Conservation (phyloP, 108 stramenopile genomes). For the Pseudonitzschia multistriata region DNA sequence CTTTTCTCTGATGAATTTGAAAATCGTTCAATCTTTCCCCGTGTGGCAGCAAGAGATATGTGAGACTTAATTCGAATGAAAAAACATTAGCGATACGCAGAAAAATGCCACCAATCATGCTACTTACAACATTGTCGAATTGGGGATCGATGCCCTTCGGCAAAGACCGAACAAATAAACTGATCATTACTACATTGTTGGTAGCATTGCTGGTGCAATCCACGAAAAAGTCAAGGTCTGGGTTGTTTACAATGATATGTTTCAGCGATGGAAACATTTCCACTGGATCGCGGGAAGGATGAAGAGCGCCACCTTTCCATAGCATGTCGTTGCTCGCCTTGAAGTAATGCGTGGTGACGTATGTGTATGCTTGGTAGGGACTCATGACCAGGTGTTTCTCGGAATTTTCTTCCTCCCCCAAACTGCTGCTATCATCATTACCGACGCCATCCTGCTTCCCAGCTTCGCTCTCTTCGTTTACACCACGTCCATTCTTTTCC, state of each 20-base stretch:
- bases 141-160: conserved; percentile 56
- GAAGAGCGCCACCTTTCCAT: conserved; percentile 19
- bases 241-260: conserved; percentile 44
- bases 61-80: not conserved
- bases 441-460: not conserved
- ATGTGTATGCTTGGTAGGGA: conserved; percentile 51
- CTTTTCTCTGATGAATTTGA: conserved; percentile 21
- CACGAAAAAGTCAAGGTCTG: conserved; percentile 66
- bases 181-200: conserved; percentile 27
- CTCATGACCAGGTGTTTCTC: conserved; percentile 28
- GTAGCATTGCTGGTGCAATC: conserved; percentile 12
- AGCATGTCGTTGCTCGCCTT: conserved; percentile 12
- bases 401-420: not conserved
- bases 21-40: conserved; percentile 43
- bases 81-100: not conserved
- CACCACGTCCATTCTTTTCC: not conserved
- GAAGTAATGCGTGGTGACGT: conserved; percentile 60
- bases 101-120: not conserved
- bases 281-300: conserved; percentile 52
- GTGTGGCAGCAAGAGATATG: not conserved
- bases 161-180: conserved; percentile 58
- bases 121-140: conserved; percentile 55
- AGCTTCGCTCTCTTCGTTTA: not conserved
- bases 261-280: conserved; percentile 50
- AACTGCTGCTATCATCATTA: not conserved